Percentiles rank a stretch among this genome's conserved stretches.
These are phyloP conservation scores for Entoloma clypeatum DNA, from an alignment of 1,284 basidiomycete species.

Conservation along the genomic window DNA sequence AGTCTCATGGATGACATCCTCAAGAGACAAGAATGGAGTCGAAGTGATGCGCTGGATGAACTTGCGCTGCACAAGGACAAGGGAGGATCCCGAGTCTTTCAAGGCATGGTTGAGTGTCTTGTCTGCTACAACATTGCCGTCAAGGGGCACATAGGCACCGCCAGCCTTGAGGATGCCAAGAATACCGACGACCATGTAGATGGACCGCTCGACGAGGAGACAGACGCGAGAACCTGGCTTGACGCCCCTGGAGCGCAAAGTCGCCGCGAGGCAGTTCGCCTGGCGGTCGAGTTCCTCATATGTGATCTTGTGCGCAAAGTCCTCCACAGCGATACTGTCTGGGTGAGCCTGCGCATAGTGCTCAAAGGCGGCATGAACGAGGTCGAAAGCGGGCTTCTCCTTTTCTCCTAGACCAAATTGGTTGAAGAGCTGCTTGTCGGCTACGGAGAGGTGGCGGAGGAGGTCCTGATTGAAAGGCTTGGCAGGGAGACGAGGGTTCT, in stretches of 20 bases:
- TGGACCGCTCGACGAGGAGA: constrained; percentile 49
- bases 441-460: constrained; percentile 33
- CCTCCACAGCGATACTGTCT: constrained; percentile 45
- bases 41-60: constrained; percentile 39
- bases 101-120: constrained; percentile 49
- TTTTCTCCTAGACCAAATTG: constrained; percentile 41
- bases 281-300: constrained; percentile 46
- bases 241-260: constrained; percentile 41
- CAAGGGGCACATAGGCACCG: constrained; percentile 52
- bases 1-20: too few species aligned
- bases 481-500: too few species aligned
- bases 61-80: constrained; percentile 43
- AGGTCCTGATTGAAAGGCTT: too few species aligned
- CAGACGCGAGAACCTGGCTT: constrained; percentile 45
- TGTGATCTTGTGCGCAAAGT: constrained; percentile 43
- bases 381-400: constrained; percentile 37
- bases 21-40: constrained; percentile 35
- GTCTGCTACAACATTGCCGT: constrained; percentile 53
- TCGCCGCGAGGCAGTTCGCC: constrained; percentile 45
- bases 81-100: constrained; percentile 38
- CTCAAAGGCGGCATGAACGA: constrained; percentile 53
- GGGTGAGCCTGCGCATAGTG: constrained; percentile 38
- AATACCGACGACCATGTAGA: constrained; percentile 51
- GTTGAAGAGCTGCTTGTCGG: constrained; percentile 41
- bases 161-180: constrained; percentile 52